These are phyloP conservation scores for Plenodomus tracheiphilus DNA, from an alignment of 2,329 filamentous ascomycete genomes.

Conservation along the genomic window DNA sequence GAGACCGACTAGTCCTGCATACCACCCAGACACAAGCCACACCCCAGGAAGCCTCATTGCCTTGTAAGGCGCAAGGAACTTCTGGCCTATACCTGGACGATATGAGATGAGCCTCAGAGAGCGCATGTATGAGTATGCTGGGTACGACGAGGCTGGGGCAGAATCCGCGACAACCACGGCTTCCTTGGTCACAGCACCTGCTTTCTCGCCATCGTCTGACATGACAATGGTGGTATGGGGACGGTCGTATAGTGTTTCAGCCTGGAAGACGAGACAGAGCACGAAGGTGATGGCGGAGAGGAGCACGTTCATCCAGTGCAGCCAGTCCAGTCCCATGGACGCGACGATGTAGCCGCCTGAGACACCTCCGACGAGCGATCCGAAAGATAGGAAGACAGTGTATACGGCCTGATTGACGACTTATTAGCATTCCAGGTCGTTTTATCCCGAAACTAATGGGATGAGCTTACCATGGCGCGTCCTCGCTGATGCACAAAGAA, in stretches of 20 bases:
- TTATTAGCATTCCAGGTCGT: not conserved
- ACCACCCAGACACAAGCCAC: conserved; percentile 48
- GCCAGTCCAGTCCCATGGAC: conserved; percentile 39
- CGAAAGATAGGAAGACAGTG: conserved; percentile 45
- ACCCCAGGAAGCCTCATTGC: conserved; percentile 46
- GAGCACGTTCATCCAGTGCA: conserved; percentile 49
- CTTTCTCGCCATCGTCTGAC: conserved; percentile 15
- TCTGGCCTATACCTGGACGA: conserved; percentile 36
- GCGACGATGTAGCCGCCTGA: conserved; percentile 48
- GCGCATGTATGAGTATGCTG: conserved; percentile 37
- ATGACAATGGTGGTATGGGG: conserved; percentile 15
- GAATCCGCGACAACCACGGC: conserved; percentile 6
- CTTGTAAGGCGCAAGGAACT: conserved; percentile 45
- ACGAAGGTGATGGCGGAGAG: conserved; percentile 38
- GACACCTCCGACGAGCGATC: conserved; percentile 45
- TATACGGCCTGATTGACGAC: conserved; percentile 41
- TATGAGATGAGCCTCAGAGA: conserved; percentile 45
- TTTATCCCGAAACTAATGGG: not conserved
- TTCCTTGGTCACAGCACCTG: conserved; percentile 23
- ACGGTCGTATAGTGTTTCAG: conserved; percentile 48
- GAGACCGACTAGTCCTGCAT: conserved; percentile 48
- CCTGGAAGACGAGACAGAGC: conserved; percentile 42
- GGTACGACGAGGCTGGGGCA: conserved; percentile 18
- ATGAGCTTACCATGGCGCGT: conserved; percentile 42
- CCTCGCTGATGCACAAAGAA: conserved; percentile 50